A percentile compares a stretch with the other conserved stretches of the same genome.
These are phyloP conservation scores for Pistacia vera DNA, from an alignment of 345 rosid genomes.

Conservation along the genomic window DNA sequence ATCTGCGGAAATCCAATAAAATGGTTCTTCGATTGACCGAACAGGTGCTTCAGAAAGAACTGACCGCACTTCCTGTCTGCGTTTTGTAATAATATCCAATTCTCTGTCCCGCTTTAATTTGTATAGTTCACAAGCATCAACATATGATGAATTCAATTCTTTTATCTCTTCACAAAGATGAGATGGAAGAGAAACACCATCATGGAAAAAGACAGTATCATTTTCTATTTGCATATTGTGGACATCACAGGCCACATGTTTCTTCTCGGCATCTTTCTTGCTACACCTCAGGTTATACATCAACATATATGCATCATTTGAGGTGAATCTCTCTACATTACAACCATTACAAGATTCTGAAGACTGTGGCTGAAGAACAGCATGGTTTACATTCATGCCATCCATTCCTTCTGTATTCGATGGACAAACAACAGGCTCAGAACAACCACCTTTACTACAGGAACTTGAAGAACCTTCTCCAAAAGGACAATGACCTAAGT, in stretches of 20 bases:
- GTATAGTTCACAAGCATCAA: conserved; percentile 63
- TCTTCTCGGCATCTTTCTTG: conserved; percentile 43
- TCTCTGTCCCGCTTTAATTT: conserved; percentile 60
- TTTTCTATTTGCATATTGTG: conserved; percentile 38
- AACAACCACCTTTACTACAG: conserved; percentile 28
- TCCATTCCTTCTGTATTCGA: conserved; percentile 37
- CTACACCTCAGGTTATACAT: conserved; percentile 75
- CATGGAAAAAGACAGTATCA: conserved; percentile 36
- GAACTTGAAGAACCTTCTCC: conserved; percentile 70
- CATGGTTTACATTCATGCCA: conserved; percentile 41
- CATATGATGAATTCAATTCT: conserved; percentile 53
- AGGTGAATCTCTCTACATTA: conserved; percentile 66
- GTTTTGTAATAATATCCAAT: conserved; percentile 51
- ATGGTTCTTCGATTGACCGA: conserved; percentile 62
- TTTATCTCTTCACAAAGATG: conserved; percentile 64
- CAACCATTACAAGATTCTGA: conserved; percentile 42
- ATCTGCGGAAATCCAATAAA: conserved; percentile 77
- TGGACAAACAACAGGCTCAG: conserved; percentile 26
- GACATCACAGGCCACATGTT: conserved; percentile 22
- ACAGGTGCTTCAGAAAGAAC: conserved; percentile 86
- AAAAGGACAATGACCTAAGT: conserved; percentile 80
- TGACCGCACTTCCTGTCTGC: conserved; percentile 85
- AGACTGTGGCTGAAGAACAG: conserved; percentile 39
- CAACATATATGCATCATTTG: conserved; percentile 92
- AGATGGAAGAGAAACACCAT: conserved; percentile 59